These are phyloP conservation scores for Rhodotorula mucilaginosa DNA, from an alignment of 1,284 basidiomycete species.

Conservation along the genomic window DNA sequence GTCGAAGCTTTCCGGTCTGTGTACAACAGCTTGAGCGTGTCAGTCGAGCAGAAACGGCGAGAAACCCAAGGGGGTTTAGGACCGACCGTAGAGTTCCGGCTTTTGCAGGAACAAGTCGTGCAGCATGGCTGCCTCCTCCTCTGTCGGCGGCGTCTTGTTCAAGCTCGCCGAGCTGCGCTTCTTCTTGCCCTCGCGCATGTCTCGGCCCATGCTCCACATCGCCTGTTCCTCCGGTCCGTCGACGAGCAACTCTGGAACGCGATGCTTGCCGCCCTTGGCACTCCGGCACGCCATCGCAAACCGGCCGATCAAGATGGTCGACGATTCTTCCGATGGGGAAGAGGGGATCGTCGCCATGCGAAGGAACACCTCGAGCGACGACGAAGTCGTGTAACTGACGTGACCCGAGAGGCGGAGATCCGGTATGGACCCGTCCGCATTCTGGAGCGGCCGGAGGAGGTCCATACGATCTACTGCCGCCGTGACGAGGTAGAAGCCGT, in stretches of 20 bases:
- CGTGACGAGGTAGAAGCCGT: conserved; percentile 50
- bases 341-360: conserved; percentile 47
- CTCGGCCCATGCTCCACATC: conserved; percentile 47
- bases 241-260: conserved; percentile 44
- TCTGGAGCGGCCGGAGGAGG: conserved; percentile 40
- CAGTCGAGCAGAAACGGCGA: neutral
- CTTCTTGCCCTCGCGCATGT: conserved; percentile 38
- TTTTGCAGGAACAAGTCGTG: conserved; percentile 45
- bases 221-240: conserved; percentile 44
- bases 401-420: conserved; percentile 43
- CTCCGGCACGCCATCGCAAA: conserved; percentile 50
- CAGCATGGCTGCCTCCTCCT: conserved; percentile 47
- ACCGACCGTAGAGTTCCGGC: conserved; percentile 25
- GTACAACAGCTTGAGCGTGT: no score
- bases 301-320: conserved; percentile 48
- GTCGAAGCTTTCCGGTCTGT: conserved; percentile 31
- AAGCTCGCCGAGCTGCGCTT: conserved; percentile 17
- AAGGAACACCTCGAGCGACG: conserved; percentile 49
- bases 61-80: no score
- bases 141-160: conserved; percentile 46
- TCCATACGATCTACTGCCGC: conserved; percentile 49
- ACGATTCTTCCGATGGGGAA: conserved; percentile 21
- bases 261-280: conserved; percentile 41
- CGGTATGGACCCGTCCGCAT: conserved; percentile 40
- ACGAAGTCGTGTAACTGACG: conserved; percentile 44